These are phyloP conservation scores for Cutaneotrichosporon dermatis DNA, from an alignment of 1,284 basidiomycete genomes.

Conservation along the genomic window DNA sequence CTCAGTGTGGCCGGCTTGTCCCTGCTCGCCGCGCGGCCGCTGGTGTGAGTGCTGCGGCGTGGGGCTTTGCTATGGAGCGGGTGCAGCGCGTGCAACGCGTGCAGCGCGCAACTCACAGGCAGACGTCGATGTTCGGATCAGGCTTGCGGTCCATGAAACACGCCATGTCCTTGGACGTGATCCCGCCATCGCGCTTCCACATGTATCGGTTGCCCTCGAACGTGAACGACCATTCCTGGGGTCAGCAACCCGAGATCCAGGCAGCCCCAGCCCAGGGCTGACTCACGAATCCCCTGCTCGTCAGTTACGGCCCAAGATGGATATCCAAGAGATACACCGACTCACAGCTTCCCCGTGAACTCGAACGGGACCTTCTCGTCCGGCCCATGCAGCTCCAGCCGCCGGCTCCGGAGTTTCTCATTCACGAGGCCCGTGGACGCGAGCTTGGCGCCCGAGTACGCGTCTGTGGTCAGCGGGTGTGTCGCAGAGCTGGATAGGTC, in stretches of 20 bases:
- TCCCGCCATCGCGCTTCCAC: constrained; percentile 41
- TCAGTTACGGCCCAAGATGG: neutral
- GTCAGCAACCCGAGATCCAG: neutral
- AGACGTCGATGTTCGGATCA: constrained; percentile 44
- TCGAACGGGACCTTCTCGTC: constrained; percentile 43
- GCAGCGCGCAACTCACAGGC: neutral
- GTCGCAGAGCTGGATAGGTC: no score
- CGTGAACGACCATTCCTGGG: constrained; percentile 42
- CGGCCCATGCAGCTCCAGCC: constrained; percentile 45
- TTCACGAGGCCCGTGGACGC: constrained; percentile 31
- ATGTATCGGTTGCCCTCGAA: constrained; percentile 45
- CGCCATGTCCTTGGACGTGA: constrained; percentile 36
- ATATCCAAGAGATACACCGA: neutral
- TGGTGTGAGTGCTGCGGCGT: constrained; percentile 4
- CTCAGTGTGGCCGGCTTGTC: constrained; percentile 37
- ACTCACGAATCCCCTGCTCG: constrained; percentile 10
- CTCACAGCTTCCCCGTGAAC: constrained; percentile 42
- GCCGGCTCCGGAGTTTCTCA: constrained; percentile 36
- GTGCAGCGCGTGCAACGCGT: neutral
- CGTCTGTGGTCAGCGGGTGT: constrained; percentile 27
- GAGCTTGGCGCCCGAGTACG: constrained; percentile 38
- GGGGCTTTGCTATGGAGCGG: no score
- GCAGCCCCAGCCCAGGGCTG: no score
- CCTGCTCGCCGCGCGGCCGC: constrained; percentile 31
- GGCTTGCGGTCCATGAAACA: constrained; percentile 45